A percentile compares a stretch with the other conserved stretches of the same genome.
Evolutionary conservation across 129 eudicot species (phyloP).

Genomic region (Saussurea involucrata): DNA sequence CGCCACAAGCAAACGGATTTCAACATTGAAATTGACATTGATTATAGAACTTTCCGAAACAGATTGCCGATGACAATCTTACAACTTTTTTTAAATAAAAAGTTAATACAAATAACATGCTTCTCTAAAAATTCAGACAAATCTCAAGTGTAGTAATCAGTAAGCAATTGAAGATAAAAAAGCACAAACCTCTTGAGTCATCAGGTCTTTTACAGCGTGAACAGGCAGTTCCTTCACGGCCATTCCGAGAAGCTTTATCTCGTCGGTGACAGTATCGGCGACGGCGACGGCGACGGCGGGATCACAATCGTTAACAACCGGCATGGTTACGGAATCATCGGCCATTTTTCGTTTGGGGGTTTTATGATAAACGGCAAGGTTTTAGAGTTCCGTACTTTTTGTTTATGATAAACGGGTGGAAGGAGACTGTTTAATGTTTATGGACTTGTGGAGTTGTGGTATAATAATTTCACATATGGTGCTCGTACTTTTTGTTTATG

Average conservation of each 20-base stretch:
- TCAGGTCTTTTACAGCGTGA: conserved; percentile 50
- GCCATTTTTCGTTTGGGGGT: conserved; percentile 23
- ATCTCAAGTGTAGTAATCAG: background rate
- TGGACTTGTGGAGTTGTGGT: background rate
- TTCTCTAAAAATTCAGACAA: background rate
- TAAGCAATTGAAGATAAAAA: background rate
- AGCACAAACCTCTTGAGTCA: conserved; percentile 43
- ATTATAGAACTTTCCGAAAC: background rate
- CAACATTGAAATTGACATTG: background rate
- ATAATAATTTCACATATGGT: background rate
- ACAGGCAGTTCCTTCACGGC: conserved; percentile 51
- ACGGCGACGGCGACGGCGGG: conserved; percentile 11
- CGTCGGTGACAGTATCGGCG: conserved; percentile 12
- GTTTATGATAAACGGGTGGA: too few relatives aligned
- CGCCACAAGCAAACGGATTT: background rate
- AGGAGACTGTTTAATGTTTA: background rate
- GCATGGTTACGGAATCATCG: conserved; percentile 6
- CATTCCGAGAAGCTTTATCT: conserved; percentile 40
- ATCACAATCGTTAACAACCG: conserved; percentile 11
- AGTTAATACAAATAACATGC: background rate
- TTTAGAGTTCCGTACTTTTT: background rate
- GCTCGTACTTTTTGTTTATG: background rate
- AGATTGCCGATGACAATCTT: background rate
- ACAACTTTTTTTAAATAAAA: background rate
- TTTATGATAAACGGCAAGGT: conserved; percentile 18